These are phyloP conservation scores for Suhomyces sp. DNA, from an alignment of 805 yeast species.

Conservation along the genomic window DNA sequence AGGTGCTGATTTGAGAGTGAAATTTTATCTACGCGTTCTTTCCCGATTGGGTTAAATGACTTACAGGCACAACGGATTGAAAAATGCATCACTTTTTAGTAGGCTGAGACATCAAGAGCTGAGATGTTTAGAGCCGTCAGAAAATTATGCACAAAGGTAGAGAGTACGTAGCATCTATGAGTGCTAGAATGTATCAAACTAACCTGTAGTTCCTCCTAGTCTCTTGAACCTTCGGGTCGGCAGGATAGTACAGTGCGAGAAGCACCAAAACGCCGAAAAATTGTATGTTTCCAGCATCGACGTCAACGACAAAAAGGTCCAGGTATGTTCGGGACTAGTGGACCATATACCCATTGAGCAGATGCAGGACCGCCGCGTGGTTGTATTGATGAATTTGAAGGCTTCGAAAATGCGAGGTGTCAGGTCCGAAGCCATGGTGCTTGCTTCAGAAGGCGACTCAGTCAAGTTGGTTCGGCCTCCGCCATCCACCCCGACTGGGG, in stretches of 20 bases:
- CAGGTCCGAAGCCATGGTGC: constrained; percentile 60
- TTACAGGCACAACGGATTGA: neutral
- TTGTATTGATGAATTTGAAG: constrained; percentile 56
- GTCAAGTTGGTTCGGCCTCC: constrained; percentile 54
- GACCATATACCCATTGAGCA: constrained; percentile 37
- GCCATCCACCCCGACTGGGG: constrained; percentile 33
- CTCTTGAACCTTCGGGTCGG: constrained; percentile 44
- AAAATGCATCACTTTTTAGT: neutral
- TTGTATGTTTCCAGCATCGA: constrained; percentile 55
- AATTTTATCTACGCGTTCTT: neutral
- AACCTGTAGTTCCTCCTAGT: constrained; percentile 16
- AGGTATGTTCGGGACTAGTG: constrained; percentile 62
- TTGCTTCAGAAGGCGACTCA: constrained; percentile 48
- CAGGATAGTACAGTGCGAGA: constrained; percentile 39
- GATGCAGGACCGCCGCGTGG: constrained; percentile 43
- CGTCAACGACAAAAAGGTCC: constrained; percentile 21
- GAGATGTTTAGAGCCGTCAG: neutral
- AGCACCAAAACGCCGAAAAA: constrained; percentile 58
- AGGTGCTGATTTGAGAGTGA: neutral
- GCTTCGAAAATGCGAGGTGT: constrained; percentile 63
- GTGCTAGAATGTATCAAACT: neutral
- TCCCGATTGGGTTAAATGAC: neutral
- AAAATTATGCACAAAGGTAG: neutral
- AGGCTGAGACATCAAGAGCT: neutral
- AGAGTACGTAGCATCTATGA: neutral